A percentile compares a stretch with the other conserved stretches of the same genome.
phyloP scores from a whole-genome alignment of 164 flowering plant species.

The Annona squamosa region DNA sequence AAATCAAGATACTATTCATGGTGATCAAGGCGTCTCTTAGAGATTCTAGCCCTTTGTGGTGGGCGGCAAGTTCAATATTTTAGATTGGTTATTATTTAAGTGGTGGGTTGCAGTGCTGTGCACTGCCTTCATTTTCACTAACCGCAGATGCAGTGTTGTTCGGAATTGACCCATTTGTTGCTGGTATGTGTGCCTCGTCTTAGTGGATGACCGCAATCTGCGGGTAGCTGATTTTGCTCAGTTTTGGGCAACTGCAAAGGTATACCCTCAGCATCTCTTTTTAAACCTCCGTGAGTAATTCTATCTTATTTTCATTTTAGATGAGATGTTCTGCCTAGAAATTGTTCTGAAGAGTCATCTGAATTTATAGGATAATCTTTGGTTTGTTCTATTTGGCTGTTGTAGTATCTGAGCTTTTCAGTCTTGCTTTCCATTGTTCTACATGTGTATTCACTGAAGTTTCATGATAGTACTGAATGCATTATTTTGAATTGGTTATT shows the following conservation, averaged over 20 bases:
- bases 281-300: conserved; percentile 30
- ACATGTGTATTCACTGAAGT: not conserved
- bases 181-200: conserved; percentile 81
- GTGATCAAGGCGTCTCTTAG: conserved; percentile 14
- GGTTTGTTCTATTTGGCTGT: not conserved
- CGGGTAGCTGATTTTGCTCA: conserved; percentile 99
- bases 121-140: conserved; percentile 83
- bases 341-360: not conserved
- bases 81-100: conserved; percentile 47
- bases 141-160: conserved; percentile 91
- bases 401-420: not conserved
- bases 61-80: conserved; percentile 25
- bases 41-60: conserved; percentile 18
- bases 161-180: conserved; percentile 90
- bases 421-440: not conserved
- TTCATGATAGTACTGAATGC: not conserved
- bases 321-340: not conserved
- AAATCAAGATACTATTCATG: conserved; percentile 8
- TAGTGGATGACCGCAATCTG: conserved; percentile 99
- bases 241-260: conserved; percentile 99
- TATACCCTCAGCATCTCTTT: conserved; percentile 60
- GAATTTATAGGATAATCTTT: not conserved
- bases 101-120: conserved; percentile 64
- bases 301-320: conserved; percentile 10
- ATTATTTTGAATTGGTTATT: not conserved